Conservation (phyloP, 345 rosid species). For the Heritiera fomes region DNA sequence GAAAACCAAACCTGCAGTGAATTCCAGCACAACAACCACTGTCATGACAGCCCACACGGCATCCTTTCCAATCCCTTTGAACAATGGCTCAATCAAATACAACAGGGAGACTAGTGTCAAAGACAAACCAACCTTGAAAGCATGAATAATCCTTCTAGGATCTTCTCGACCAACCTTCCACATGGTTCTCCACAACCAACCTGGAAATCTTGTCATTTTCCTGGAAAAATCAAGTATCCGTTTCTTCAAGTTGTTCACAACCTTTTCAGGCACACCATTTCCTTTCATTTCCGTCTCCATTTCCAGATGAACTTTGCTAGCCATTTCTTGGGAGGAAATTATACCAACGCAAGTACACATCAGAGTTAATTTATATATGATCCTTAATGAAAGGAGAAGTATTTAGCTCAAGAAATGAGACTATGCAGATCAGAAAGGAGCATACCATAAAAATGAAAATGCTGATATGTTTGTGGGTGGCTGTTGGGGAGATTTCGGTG, state of each 20-base stretch:
- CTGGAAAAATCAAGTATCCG: conserved; percentile 20
- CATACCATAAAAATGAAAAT: background rate
- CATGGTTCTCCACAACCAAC: conserved; percentile 32
- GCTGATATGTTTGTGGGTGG: conserved; percentile 7
- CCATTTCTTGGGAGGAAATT: conserved; percentile 21
- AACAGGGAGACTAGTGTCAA: conserved; percentile 67
- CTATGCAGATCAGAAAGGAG: background rate
- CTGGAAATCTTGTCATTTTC: conserved; percentile 40
- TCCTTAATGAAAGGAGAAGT: background rate
- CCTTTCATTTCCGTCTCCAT: conserved; percentile 27
- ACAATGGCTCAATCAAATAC: conserved; percentile 67
- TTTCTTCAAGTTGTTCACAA: conserved; percentile 30
- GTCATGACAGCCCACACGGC: conserved; percentile 33
- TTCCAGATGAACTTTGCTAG: conserved; percentile 43
- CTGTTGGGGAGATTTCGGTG: background rate
- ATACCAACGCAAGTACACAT: background rate
- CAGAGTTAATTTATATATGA: background rate
- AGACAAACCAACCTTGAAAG: conserved; percentile 77
- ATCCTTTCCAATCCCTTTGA: conserved; percentile 53
- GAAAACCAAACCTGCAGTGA: conserved; percentile 39
- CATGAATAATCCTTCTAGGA: conserved; percentile 68
- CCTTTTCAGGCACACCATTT: background rate
- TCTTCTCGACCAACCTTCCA: conserved; percentile 68
- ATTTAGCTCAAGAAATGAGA: background rate
- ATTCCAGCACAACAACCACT: conserved; percentile 1